Conservation (phyloP, 139 green algal genomes). For the Ettlia oleoabundans region DNA sequence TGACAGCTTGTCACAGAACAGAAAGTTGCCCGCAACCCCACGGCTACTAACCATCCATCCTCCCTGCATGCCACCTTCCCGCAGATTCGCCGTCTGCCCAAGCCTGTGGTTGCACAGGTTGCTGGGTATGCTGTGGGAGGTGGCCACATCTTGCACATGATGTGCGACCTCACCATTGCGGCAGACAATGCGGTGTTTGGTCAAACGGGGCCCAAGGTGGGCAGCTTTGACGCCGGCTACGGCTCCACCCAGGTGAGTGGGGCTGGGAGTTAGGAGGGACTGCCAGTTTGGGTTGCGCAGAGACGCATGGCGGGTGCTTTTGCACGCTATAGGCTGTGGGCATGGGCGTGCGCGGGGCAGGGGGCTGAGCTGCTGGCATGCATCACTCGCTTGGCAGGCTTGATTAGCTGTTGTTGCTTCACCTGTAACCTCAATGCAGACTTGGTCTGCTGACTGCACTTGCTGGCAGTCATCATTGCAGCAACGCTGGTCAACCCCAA, state of each 20-base stretch:
- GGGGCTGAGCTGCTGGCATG: too few relatives aligned
- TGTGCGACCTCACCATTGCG: conserved; percentile 98
- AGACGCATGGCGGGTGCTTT: too few relatives aligned
- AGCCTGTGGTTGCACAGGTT: conserved; percentile 95
- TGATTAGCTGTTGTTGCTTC: too few relatives aligned
- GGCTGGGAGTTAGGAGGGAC: too few relatives aligned
- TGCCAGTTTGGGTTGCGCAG: too few relatives aligned
- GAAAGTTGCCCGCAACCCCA: background rate
- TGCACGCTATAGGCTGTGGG: too few relatives aligned
- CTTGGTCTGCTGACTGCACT: too few relatives aligned
- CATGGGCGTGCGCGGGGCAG: too few relatives aligned
- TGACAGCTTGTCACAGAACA: background rate
- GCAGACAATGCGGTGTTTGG: conserved; percentile 99
- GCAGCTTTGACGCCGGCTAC: conserved; percentile 97
- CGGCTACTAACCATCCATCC: background rate
- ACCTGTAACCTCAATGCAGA: too few relatives aligned
- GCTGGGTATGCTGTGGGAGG: conserved; percentile 97
- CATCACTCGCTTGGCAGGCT: too few relatives aligned
- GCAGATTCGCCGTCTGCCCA: conserved; percentile 94
- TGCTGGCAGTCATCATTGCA: too few relatives aligned
- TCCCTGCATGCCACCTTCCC: conserved; percentile 53
- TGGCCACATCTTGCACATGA: conserved; percentile 98
- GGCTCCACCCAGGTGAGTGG: conserved; percentile 90
- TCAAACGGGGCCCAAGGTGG: conserved; percentile 97
- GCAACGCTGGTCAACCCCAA: too few relatives aligned